Base-by-base conservation (phyloP, 225 moss, liverwort and hornwort species). In the Straminergon stramineum region DNA sequence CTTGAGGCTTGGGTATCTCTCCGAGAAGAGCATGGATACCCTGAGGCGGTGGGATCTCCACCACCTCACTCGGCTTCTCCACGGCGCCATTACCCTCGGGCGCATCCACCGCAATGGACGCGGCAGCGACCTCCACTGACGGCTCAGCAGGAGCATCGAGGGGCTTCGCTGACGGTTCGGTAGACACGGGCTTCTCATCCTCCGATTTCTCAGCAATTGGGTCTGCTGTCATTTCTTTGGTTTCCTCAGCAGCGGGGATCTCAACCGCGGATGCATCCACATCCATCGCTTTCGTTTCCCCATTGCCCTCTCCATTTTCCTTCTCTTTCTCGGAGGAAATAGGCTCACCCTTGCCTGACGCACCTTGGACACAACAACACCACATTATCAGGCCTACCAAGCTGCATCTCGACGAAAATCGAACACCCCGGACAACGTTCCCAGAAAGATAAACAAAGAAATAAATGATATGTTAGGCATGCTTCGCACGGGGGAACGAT, bases 1-100 rank as follows among this genome's bases (percentile, higher is more conserved):
- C 95, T 84, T 81, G 89, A 86, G 92, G 69, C 82, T 92, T 93
- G 6, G 90, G 70, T 17, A 87, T 92, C 80, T 52, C 89, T 87
- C 92, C 95, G 83, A 93, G 35, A 43, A 94, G 90, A 89, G 95
- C 96, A 92, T 94, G 93, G 82, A 96, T 87, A 45, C 92, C 95
- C 91, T 94, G 92, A 78, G 92, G 89, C 84, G 91, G 92, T 53
- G 93, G 86, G 84, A 88, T 79, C 27, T 90, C 95, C 84, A 85
- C 92, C 89, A 89, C 93, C 90, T 93, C 93, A 26, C 66, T 90
- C 45, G 84, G 23, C 85, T 90, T 90, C 90, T 87, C 77, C 6
- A 87, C 81, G 66, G 68, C 75, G 67, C 70, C 85, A 73, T 87
- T 91, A 35, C 51, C 84, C 70, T 81, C 91, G 20, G 39, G 37